Evolutionary conservation across 1,284 basidiomycete genomes (phyloP).

Genomic region (Phylloboletellus chloephorus): DNA sequence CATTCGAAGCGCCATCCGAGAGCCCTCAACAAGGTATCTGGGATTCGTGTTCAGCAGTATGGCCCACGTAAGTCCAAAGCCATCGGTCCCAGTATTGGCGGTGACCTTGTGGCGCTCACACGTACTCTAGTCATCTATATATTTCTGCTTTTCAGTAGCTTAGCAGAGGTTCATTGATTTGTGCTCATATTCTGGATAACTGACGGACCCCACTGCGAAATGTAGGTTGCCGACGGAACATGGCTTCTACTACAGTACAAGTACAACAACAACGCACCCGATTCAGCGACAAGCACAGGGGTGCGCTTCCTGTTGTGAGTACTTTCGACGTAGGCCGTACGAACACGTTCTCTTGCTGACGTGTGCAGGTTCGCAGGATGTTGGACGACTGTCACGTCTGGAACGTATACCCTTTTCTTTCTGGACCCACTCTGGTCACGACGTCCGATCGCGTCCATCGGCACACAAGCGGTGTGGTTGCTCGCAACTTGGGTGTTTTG

Average conservation of each 20-base stretch:
- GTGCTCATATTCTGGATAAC: not conserved
- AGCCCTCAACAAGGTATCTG: slow-evolving; percentile 45
- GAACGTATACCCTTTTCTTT: slow-evolving; percentile 48
- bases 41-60: slow-evolving; percentile 41
- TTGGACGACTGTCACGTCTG: slow-evolving; percentile 52
- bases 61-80: slow-evolving; percentile 41
- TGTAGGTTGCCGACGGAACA: slow-evolving; percentile 45
- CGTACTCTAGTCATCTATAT: slow-evolving; percentile 40
- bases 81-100: not conserved
- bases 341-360: slow-evolving; percentile 8
- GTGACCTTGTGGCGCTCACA: slow-evolving; percentile 26
- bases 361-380: slow-evolving; percentile 46
- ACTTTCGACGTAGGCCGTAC: not conserved
- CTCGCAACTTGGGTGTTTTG: slow-evolving; percentile 52
- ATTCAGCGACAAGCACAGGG: slow-evolving; percentile 35
- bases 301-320: slow-evolving; percentile 45
- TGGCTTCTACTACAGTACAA: slow-evolving; percentile 54
- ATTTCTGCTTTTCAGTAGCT: slow-evolving; percentile 43
- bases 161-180: slow-evolving; percentile 39
- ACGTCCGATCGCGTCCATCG: slow-evolving; percentile 47
- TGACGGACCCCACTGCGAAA: slow-evolving; percentile 6
- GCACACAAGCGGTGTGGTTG: slow-evolving; percentile 51
- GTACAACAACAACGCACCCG: slow-evolving; percentile 46
- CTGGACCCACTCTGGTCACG: slow-evolving; percentile 51
- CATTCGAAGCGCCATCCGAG: slow-evolving; percentile 41